Evolutionary conservation across 1,139 yeast genomes (phyloP).

Genomic region (Nakaseomyces uthaithaninus): DNA sequence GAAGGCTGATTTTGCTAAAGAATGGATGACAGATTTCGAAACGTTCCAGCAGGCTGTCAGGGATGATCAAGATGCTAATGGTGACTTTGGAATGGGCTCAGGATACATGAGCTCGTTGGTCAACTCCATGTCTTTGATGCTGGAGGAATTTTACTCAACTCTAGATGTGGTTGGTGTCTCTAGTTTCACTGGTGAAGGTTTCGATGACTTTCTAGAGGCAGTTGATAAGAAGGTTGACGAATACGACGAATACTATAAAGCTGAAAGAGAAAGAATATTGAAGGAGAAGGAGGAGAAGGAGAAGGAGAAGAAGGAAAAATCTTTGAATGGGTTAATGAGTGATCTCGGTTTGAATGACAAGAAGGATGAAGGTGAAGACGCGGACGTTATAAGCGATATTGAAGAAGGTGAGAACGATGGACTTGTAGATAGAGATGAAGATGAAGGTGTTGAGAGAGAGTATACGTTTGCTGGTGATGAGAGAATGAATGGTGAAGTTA

Average conservation of each 20-base stretch:
- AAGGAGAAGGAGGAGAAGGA: constrained; percentile 73
- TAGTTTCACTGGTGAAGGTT: constrained; percentile 87
- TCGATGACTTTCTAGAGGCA: constrained; percentile 77
- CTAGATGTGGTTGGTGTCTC: constrained; percentile 88
- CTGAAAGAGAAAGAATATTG: constrained; percentile 76
- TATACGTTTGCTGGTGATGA: constrained; percentile 71
- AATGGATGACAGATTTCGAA: constrained; percentile 98
- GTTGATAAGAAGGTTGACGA: constrained; percentile 86
- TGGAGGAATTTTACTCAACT: constrained; percentile 92
- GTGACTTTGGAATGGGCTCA: constrained; percentile 59
- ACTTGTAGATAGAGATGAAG: constrained; percentile 55
- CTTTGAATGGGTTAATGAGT: constrained; percentile 64
- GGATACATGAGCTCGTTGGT: constrained; percentile 94
- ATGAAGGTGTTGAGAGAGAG: constrained; percentile 48
- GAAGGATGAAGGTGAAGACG: constrained; percentile 34
- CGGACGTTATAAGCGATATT: constrained; percentile 65
- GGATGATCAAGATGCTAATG: constrained; percentile 53
- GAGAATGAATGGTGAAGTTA: constrained; percentile 49
- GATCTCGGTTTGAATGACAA: constrained; percentile 63
- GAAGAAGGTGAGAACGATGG: constrained; percentile 57
- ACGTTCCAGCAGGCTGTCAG: constrained; percentile 73
- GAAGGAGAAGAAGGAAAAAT: constrained; percentile 61
- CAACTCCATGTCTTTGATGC: constrained; percentile 90
- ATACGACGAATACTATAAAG: constrained; percentile 71
- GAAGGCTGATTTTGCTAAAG: constrained; percentile 78